Evolutionary conservation across 805 yeast genomes (phyloP).

Genomic region (Maudiozyma barnettii): DNA sequence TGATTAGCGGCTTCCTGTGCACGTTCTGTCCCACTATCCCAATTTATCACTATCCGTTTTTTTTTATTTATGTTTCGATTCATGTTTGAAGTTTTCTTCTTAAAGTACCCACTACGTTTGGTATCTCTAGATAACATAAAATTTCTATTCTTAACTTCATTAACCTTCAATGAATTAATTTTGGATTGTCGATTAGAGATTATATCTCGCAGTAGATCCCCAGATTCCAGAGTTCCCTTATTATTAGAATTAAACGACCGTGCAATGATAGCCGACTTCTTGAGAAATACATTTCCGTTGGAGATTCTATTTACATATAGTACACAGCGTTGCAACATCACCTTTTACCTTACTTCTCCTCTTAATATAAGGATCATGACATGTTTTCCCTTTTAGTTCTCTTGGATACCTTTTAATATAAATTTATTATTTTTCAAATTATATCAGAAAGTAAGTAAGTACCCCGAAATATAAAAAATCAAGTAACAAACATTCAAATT

Average conservation of each 20-base stretch:
- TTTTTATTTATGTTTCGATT: not conserved
- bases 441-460: too few species aligned
- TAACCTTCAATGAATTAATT: not conserved
- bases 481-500: too few species aligned
- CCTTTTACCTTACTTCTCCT: too few species aligned
- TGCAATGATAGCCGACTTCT: too few species aligned
- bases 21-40: slow-evolving; percentile 26
- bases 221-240: not conserved
- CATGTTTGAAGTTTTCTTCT: not conserved
- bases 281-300: too few species aligned
- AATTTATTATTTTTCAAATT: too few species aligned
- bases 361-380: too few species aligned
- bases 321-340: too few species aligned
- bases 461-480: too few species aligned
- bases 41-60: slow-evolving; percentile 11
- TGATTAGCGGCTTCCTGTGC: slow-evolving; percentile 23
- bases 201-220: not conserved
- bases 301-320: too few species aligned
- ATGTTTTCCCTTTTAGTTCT: too few species aligned
- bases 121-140: not conserved
- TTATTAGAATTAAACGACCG: not conserved
- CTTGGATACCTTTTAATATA: too few species aligned
- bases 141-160: not conserved
- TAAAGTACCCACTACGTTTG: not conserved
- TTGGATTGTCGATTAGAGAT: not conserved